Evolutionary conservation across 176 grass and related monocot species (phyloP).

Genomic region (Aegilops bicornis): DNA sequence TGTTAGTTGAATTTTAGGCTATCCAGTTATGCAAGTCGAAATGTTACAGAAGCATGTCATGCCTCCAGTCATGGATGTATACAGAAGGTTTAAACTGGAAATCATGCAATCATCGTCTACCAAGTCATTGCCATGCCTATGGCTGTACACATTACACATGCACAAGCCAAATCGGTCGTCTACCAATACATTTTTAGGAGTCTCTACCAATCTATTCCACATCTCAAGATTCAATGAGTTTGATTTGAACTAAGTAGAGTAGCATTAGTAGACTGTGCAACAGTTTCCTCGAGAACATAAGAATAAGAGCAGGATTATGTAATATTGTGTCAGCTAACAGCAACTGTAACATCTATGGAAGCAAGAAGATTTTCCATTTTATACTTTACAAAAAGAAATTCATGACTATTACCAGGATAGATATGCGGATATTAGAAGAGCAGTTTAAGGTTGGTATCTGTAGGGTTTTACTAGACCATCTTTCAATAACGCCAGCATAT

Average conservation of each 20-base stretch:
- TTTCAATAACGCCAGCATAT: slow-evolving; percentile 77
- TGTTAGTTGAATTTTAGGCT: not conserved
- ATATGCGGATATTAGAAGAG: slow-evolving; percentile 62
- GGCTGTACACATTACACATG: not conserved
- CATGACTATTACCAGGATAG: slow-evolving; percentile 75
- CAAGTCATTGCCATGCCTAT: not conserved
- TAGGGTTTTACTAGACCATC: slow-evolving; percentile 79
- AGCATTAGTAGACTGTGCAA: slow-evolving; percentile 4
- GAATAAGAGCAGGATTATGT: not conserved
- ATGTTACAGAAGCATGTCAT: not conserved
- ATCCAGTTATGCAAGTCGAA: not conserved
- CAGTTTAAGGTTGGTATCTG: slow-evolving; percentile 66
- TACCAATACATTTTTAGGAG: not conserved
- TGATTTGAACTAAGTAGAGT: not conserved
- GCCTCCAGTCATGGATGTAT: not conserved
- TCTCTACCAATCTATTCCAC: not conserved
- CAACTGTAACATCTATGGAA: not conserved
- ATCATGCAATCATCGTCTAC: not conserved
- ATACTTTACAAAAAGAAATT: not conserved
- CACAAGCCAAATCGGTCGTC: not conserved
- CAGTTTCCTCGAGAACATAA: not conserved
- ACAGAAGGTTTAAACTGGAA: not conserved
- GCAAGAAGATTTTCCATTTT: not conserved
- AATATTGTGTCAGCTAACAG: not conserved
- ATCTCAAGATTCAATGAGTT: not conserved